Base-by-base conservation (phyloP, 140 eudicot species). In the Cichorium intybus region DNA sequence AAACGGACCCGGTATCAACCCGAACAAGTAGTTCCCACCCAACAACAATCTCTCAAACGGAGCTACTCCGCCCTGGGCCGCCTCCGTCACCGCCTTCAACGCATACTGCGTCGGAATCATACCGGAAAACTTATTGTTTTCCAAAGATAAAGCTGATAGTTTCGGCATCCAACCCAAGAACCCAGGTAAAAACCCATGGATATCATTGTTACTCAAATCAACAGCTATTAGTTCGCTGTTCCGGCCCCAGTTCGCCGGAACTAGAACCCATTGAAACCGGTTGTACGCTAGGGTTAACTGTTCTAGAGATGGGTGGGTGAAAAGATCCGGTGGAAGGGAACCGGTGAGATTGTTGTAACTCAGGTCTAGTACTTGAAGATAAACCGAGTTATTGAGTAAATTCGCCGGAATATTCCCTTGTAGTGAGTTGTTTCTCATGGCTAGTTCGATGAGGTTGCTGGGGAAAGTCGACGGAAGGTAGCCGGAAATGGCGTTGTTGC, bases 11-110 rank as follows among this genome's bases (percentile, higher is more conserved):
- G 99, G 97, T 56, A 93, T 93, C 16, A 87, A 81, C 63, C 99
- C 99, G 27, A 79, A 68, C 64, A 93, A 47, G 49, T 87, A 93
- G 24, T 88, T 93, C 68, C 97, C 99, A 12, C 99, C 99, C 79
- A 93, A 62, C 65, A 93, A 33, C 52, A 93, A 72, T 77, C 99
- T 86, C 78, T 82, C 77, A 55, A 93, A 92, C 48, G 78, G 84
- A 21, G 81, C 73, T 31, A 72, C 50, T 0, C 73, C 84, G 0
- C 56, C 87, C 49, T 79, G 72, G 1, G 34, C 49, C 31, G 3
- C 78, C 12, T 22, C 74, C 26, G 51, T 12, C 65, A 82, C 78
- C 71, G 86, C 80, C 71, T 82, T 83, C 12, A 84, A 8, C 0
- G 85, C 90, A 51, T 88, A 93, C 45, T 79, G 80, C 62, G 85